Percentiles rank a stretch among this genome's conserved stretches.
These are phyloP conservation scores for Prunus davidiana DNA, from an alignment of 306 rosid species.

Conservation along the genomic window DNA sequence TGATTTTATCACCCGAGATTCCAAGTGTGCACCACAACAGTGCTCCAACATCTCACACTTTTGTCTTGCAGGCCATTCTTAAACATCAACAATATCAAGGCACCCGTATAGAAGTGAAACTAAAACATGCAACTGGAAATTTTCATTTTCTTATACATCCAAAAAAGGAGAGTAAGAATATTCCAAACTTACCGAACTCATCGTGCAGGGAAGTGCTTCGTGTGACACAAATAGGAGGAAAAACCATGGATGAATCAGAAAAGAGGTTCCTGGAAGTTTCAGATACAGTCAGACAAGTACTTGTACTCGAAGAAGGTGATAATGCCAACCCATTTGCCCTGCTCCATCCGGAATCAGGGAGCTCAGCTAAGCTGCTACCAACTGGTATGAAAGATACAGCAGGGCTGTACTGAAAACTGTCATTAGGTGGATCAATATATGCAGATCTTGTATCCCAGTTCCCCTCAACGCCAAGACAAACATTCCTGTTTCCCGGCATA, in stretches of 20 bases:
- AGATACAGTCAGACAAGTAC: background rate
- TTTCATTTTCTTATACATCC: background rate
- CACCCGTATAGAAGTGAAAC: background rate
- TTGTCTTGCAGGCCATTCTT: background rate
- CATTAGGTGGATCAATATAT: background rate
- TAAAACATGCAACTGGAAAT: background rate
- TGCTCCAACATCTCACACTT: background rate
- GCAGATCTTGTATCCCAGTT: background rate
- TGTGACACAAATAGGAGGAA: background rate
- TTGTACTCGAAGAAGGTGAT: background rate
- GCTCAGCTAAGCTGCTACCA: background rate
- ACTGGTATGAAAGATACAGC: background rate
- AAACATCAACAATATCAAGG: background rate
- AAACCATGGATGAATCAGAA: background rate
- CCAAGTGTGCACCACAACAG: background rate
- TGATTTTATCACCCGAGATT: background rate
- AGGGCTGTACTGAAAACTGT: background rate
- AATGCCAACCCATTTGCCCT: constrained; percentile 1
- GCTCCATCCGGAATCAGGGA: constrained; percentile 7
- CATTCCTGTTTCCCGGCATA: background rate
- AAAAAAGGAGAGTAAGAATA: background rate
- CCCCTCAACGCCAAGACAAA: background rate
- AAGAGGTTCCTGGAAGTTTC: background rate
- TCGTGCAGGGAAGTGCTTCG: constrained; percentile 1
- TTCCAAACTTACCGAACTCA: constrained; percentile 15